Evolutionary conservation across 176 grass and related monocot genomes (phyloP).

Genomic region (Thinopyrum elongatum): DNA sequence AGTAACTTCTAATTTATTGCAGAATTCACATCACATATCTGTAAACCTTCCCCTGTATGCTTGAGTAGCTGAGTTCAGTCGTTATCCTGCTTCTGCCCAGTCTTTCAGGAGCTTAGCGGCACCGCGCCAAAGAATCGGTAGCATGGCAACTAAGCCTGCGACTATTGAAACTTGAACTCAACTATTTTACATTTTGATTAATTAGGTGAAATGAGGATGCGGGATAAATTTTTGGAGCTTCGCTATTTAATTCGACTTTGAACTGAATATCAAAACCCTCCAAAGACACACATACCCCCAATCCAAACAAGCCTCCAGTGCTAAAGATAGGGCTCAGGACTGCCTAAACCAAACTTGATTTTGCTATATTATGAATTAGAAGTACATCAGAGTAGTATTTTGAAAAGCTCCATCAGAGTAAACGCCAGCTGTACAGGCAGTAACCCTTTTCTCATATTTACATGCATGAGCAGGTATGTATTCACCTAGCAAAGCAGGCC

Average conservation of each 20-base stretch:
- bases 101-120: background rate
- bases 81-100: background rate
- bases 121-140: background rate
- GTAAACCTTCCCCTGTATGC: background rate
- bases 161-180: background rate
- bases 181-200: background rate
- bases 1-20: background rate
- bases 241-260: background rate
- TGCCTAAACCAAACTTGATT: constrained; percentile 3
- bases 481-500: constrained; percentile 36
- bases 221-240: background rate
- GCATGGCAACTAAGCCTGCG: background rate
- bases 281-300: background rate
- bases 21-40: background rate
- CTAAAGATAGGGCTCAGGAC: background rate
- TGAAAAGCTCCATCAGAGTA: background rate
- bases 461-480: constrained; percentile 39
- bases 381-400: constrained; percentile 10
- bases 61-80: background rate
- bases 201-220: background rate
- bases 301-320: background rate
- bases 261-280: background rate
- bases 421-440: constrained; percentile 28
- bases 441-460: constrained; percentile 40
- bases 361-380: constrained; percentile 26